A percentile compares a stretch with the other conserved stretches of the same genome.
These are phyloP conservation scores for Rutstroemia sp. DNA, from an alignment of 2,329 filamentous ascomycete species.

Conservation along the genomic window DNA sequence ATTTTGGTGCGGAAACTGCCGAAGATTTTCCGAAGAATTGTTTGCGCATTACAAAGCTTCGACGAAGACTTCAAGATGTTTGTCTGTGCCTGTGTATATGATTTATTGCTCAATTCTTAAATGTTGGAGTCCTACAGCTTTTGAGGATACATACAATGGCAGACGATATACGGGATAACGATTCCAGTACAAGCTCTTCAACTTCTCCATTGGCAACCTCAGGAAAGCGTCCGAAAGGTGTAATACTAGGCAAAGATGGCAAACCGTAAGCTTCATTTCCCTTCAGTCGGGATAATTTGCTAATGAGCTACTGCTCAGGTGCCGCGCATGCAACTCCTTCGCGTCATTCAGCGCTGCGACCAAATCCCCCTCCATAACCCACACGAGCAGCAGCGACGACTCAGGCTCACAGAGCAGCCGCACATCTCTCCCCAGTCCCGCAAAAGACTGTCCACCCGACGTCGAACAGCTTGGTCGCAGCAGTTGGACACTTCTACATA, in stretches of 20 bases:
- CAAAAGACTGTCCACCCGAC: slow-evolving; percentile 77
- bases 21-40: background rate
- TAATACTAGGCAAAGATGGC: slow-evolving; percentile 71
- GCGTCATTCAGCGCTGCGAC: slow-evolving; percentile 53
- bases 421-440: slow-evolving; percentile 32
- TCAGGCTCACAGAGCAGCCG: slow-evolving; percentile 27
- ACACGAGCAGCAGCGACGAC: slow-evolving; percentile 16
- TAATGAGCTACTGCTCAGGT: slow-evolving; percentile 39
- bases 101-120: background rate
- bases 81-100: too few species aligned
- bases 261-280: slow-evolving; percentile 61
- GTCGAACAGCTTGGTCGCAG: slow-evolving; percentile 79
- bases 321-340: slow-evolving; percentile 61
- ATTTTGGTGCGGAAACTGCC: background rate
- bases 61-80: background rate
- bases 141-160: slow-evolving; percentile 17
- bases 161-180: slow-evolving; percentile 25
- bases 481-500: slow-evolving; percentile 91
- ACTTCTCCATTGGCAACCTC: slow-evolving; percentile 13
- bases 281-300: background rate
- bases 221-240: slow-evolving; percentile 58
- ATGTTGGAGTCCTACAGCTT: background rate
- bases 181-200: slow-evolving; percentile 7
- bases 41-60: background rate
- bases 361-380: slow-evolving; percentile 31